Conservation (phyloP, 805 yeast species). For the Ogataea zsoltii region DNA sequence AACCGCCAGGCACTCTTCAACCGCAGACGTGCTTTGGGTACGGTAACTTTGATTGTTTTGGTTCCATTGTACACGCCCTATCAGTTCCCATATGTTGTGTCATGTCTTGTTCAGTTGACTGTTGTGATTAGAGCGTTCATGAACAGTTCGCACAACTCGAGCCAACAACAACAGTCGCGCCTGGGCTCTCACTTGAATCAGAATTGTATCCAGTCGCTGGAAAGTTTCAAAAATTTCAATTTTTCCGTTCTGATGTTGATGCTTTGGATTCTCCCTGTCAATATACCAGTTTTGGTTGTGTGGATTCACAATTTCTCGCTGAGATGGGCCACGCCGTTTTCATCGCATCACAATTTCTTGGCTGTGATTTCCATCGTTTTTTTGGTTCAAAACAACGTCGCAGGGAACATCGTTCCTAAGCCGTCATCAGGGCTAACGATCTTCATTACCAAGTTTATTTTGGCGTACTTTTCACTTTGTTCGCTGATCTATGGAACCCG, state of each 20-base stretch:
- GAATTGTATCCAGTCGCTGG: constrained; percentile 6
- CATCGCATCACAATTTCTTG: constrained; percentile 81
- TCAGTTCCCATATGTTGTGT: constrained; percentile 71
- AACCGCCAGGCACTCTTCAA: constrained; percentile 10
- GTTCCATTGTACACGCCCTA: constrained; percentile 73
- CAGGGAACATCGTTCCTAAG: constrained; percentile 49
- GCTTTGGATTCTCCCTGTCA: constrained; percentile 79
- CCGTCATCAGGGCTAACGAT: constrained; percentile 28
- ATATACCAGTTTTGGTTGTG: constrained; percentile 75
- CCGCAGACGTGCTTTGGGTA: constrained; percentile 35
- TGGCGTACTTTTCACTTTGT: constrained; percentile 59
- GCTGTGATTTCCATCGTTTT: constrained; percentile 74
- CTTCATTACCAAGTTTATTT: constrained; percentile 37
- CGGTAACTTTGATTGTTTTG: constrained; percentile 39
- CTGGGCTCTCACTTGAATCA: neutral
- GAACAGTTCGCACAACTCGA: neutral
- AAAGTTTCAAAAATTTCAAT: constrained; percentile 55
- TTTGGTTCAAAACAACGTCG: constrained; percentile 53
- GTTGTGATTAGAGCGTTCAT: constrained; percentile 44
- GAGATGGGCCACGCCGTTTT: constrained; percentile 80
- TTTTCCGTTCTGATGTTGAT: constrained; percentile 63
- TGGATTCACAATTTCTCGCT: constrained; percentile 78
- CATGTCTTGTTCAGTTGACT: constrained; percentile 57
- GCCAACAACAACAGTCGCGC: constrained; percentile 6
- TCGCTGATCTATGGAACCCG: constrained; percentile 73